Base-by-base conservation (phyloP, 352 stramenopile genomes). In the Lagenidium sp. region DNA sequence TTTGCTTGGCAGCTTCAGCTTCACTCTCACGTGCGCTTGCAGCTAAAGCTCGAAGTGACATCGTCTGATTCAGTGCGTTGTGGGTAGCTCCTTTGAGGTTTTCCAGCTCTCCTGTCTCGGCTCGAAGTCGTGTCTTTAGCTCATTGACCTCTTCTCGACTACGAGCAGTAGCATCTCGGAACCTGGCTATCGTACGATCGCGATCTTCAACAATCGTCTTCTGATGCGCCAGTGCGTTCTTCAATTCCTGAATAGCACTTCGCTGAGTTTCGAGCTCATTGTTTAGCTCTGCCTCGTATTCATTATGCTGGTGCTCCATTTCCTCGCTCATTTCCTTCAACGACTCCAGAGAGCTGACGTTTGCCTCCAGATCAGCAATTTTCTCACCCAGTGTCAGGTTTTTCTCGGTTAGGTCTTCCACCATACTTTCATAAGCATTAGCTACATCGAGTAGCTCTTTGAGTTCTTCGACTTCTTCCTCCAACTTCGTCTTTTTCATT, bases 351-450 rank as follows among this genome's bases (percentile, higher is more conserved):
- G 78, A 87, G 19, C 66, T 56, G 12, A 92, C 74, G 0, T 69
- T 81, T 11, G 68, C 66, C 42, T 86, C 73, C 12, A 93, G 39
- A 25, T 93, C 82, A 0, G 80, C 79, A 2, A 92, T 56, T 44
- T 85, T 83, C 12, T 95, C 82, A 5, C 79, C 81, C 1, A 95
- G 56, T 6, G 65, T 83, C 39, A 95, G 29, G 28, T 95, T 95
- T 46, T 92, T 95, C 41, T 95, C 82, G 0, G 82, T 92, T 13
- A 95, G 55, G 31, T 88, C 66, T 64, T 95, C 80, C 18, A 95
- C 79, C 81, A 95, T 93, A 19, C 61, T 72, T 43, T 95, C 82
- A 44, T 95, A 95, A 0, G 77, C 82, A 24, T 85, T 90, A 2
- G 82, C 82, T 25, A 91, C 57, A 46, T 95, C 82, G 5, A 95